phyloP scores from a whole-genome alignment of 2,329 filamentous ascomycete genomes.

The Xylaria polymorpha region DNA sequence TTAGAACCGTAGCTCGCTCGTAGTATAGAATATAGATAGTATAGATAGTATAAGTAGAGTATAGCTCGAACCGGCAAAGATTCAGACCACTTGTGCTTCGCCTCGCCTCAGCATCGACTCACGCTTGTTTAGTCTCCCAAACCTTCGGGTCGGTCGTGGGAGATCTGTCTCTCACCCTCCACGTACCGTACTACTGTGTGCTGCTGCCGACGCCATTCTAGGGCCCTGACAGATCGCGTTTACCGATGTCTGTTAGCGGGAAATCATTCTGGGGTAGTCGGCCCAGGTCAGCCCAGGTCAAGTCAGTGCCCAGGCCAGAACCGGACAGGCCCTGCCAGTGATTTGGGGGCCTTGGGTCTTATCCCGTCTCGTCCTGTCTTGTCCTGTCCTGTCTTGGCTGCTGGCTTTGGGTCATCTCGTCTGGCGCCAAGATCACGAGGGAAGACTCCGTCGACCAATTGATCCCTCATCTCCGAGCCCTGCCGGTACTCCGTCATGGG shows the following conservation, averaged over 20 bases:
- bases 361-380: constrained; percentile 10
- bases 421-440: constrained; percentile 35
- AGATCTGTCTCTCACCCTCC: constrained; percentile 42
- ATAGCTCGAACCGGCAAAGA: constrained; percentile 29
- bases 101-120: constrained; percentile 48
- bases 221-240: constrained; percentile 51
- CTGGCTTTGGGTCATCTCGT: constrained; percentile 9
- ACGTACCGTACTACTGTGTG: constrained; percentile 35
- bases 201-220: constrained; percentile 49
- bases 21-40: not conserved
- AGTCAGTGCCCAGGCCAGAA: constrained; percentile 25
- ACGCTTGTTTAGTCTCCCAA: constrained; percentile 53
- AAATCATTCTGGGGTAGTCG: constrained; percentile 53
- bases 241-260: constrained; percentile 47
- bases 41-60: too few relatives aligned
- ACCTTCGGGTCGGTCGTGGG: constrained; percentile 49
- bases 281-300: constrained; percentile 21
- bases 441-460: constrained; percentile 29
- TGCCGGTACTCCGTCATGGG: constrained; percentile 28
- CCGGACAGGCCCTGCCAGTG: constrained; percentile 22
- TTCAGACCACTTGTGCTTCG: constrained; percentile 33
- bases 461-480: constrained; percentile 39
- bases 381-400: constrained; percentile 4
- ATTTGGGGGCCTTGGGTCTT: constrained; percentile 20
- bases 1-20: constrained; percentile 7